Base-by-base conservation (phyloP, 106 monocot species). In the Dendrobium nobile region DNA sequence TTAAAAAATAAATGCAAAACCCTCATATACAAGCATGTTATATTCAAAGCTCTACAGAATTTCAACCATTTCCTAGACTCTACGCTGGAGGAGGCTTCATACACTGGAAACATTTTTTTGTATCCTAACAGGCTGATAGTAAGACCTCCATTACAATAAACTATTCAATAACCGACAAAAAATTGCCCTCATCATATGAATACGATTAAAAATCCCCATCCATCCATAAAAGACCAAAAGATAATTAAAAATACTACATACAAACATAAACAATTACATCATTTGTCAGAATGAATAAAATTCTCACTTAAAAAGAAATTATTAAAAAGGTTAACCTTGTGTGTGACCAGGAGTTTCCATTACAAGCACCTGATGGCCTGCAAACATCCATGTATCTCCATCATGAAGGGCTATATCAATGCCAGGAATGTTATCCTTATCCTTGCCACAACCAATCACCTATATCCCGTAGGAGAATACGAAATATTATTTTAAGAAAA, bases 311-410 rank as follows among this genome's bases (percentile, higher is more conserved):
- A 61, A 22, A 61, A 61, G 4, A 13, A 51, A 22, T 8, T 13
- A 70, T 4, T 33, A 70, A 70, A 9, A 18, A 9, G 24, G 4
- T 48, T 24, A 75, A 92, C 97, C 97, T 88, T 72, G 56, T 82
- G 98, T 98, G 82, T 98, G 95, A 33, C 98, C 98, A 79, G 98
- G 91, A 55, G 98, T 98, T 84, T 92, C 90, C 86, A 98, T 88
- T 78, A 98, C 89, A 84, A 88, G 59, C 84, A 98, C 91, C 80
- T 91, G 89, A 87, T 98, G 91, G 37, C 91, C 88, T 33, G 92
- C 95, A 88, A 98, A 98, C 95, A 98, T 98, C 98, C 98, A 95
- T 78, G 86, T 91, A 67, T 98, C 98, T 77, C 91, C 89, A 84
- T 98, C 98, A 80, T 73, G 43, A 73, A 98, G 94, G 58, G 85